These are phyloP conservation scores for Neoscytalidium dimidiatum DNA, from an alignment of 2,329 filamentous ascomycete species.

Conservation along the genomic window DNA sequence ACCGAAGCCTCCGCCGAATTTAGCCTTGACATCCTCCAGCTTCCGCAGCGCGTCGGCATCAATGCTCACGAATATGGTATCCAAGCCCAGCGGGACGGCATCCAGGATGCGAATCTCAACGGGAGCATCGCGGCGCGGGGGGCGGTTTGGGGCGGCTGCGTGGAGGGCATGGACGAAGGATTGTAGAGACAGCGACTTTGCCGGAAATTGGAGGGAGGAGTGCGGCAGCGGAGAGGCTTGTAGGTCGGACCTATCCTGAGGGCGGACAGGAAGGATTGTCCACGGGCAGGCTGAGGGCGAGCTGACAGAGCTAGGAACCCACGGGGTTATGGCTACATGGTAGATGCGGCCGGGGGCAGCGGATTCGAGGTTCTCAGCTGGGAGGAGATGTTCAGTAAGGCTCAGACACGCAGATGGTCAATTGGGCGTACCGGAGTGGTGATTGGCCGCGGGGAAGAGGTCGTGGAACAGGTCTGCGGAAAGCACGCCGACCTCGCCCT, in stretches of 20 bases:
- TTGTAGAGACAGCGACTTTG: conserved; percentile 72
- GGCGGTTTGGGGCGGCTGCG: conserved; percentile 72
- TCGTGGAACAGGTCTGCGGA: conserved; percentile 84
- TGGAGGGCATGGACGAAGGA: conserved; percentile 75
- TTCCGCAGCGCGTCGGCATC: conserved; percentile 79
- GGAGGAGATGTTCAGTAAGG: not conserved
- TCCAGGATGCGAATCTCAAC: conserved; percentile 85
- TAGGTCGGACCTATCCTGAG: conserved; percentile 33
- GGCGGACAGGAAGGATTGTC: conserved; percentile 79
- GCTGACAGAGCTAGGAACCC: conserved; percentile 59
- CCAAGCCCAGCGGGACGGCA: conserved; percentile 75
- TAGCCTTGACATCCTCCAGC: conserved; percentile 79
- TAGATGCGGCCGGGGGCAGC: conserved; percentile 33
- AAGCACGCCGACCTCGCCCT: conserved; percentile 80
- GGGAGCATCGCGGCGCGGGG: conserved; percentile 71
- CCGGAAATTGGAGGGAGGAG: conserved; percentile 78
- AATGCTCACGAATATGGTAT: conserved; percentile 83
- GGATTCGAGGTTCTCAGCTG: not conserved
- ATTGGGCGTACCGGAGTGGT: conserved; percentile 25
- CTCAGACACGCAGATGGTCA: not conserved
- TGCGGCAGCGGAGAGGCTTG: conserved; percentile 54
- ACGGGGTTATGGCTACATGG: conserved; percentile 74
- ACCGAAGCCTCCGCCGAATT: conserved; percentile 69
- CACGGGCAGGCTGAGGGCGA: conserved; percentile 67
- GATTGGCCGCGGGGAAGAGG: conserved; percentile 62